These are phyloP conservation scores for Basipetospora chlamydospora DNA, from an alignment of 2,329 filamentous ascomycete genomes.

Conservation along the genomic window DNA sequence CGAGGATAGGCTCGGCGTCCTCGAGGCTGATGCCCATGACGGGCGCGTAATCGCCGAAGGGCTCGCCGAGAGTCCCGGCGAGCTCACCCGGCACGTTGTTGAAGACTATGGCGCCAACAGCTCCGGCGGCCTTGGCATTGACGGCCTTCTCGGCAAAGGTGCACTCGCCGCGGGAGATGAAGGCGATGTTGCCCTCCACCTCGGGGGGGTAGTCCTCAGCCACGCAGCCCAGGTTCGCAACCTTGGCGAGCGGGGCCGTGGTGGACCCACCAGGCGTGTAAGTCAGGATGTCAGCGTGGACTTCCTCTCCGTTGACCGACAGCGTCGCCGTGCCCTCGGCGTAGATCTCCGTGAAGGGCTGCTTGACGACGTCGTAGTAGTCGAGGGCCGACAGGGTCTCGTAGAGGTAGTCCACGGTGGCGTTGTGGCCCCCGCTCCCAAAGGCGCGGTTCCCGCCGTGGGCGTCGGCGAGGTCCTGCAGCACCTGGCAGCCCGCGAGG, in stretches of 20 bases:
- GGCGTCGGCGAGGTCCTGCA: constrained; percentile 27
- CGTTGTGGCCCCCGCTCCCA: constrained; percentile 28
- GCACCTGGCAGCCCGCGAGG: constrained; percentile 26
- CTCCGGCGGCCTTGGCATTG: constrained; percentile 41
- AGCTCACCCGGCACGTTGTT: constrained; percentile 41
- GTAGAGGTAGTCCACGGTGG: constrained; percentile 29
- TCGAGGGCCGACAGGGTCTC: constrained; percentile 21
- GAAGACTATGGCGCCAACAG: constrained; percentile 42
- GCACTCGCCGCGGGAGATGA: constrained; percentile 45
- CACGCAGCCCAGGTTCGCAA: constrained; percentile 38
- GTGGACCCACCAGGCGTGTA: constrained; percentile 35
- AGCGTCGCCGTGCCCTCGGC: constrained; percentile 18
- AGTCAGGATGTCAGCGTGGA: constrained; percentile 20
- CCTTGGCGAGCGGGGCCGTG: constrained; percentile 26
- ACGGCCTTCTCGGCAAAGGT: constrained; percentile 42
- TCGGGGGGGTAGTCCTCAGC: constrained; percentile 36
- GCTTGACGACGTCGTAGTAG: constrained; percentile 29
- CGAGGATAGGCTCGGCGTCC: constrained; percentile 22
- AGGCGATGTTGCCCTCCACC: constrained; percentile 39
- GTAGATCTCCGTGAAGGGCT: constrained; percentile 27
- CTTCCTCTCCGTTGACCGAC: constrained; percentile 14
- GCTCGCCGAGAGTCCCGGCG: constrained; percentile 39
- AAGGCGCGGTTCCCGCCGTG: constrained; percentile 28
- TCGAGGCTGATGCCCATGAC: constrained; percentile 36
- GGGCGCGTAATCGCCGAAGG: constrained; percentile 30